phyloP scores from a whole-genome alignment of 208 protist genomes.

The Crithidia bombi region DNA sequence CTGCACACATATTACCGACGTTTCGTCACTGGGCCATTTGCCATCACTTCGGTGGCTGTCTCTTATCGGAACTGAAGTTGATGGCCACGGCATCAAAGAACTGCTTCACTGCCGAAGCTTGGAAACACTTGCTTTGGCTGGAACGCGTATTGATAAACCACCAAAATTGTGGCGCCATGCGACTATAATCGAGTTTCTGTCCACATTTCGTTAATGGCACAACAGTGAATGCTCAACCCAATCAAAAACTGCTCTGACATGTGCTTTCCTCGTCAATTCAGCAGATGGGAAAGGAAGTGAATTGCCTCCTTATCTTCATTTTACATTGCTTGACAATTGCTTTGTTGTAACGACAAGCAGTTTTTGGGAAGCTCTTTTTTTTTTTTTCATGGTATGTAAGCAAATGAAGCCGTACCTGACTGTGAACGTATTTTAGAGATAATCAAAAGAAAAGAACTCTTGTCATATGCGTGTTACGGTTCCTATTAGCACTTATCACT shows the following conservation, averaged over 20 bases:
- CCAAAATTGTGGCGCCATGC: slow-evolving; percentile 47
- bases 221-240: neutral
- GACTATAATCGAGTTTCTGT: slow-evolving; percentile 46
- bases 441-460: too few species aligned
- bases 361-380: slow-evolving; percentile 13
- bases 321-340: neutral
- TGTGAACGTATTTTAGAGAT: too few species aligned
- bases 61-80: slow-evolving; percentile 45
- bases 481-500: too few species aligned
- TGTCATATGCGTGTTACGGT: too few species aligned
- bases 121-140: slow-evolving; percentile 51
- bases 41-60: slow-evolving; percentile 42
- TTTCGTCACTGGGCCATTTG: slow-evolving; percentile 39
- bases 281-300: too few species aligned
- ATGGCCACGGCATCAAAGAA: slow-evolving; percentile 40
- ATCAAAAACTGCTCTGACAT: neutral
- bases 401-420: too few species aligned
- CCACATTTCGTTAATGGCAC: slow-evolving; percentile 20
- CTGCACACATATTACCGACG: slow-evolving; percentile 43
- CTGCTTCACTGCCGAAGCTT: slow-evolving; percentile 38
- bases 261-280: too few species aligned
- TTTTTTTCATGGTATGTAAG: too few species aligned
- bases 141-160: slow-evolving; percentile 36
- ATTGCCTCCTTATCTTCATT: neutral
- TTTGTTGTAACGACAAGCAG: neutral